Evolutionary conservation across 345 rosid genomes (phyloP).

Genomic region (Salix purpurea): DNA sequence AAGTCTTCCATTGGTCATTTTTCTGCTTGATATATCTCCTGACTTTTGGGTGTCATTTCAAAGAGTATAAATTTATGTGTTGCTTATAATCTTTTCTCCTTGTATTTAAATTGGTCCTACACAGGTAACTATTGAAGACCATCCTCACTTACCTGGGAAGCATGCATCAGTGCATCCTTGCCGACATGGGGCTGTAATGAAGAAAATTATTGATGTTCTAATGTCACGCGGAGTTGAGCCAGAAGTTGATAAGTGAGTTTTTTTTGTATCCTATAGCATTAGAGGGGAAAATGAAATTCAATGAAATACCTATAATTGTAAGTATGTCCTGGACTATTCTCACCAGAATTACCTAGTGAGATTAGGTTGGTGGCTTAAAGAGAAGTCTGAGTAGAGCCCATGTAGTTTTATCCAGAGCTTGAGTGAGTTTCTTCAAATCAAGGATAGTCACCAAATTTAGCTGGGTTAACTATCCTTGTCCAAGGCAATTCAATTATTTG

Average conservation of each 20-base stretch:
- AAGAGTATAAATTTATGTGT: background rate
- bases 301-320: background rate
- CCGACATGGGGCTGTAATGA: slow-evolving; percentile 98
- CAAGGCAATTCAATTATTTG: background rate
- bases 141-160: slow-evolving; percentile 95
- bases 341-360: background rate
- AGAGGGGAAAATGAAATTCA: background rate
- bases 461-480: background rate
- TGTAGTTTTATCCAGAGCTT: background rate
- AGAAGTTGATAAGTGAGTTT: slow-evolving; percentile 86
- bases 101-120: background rate
- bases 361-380: background rate
- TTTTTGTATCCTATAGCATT: background rate
- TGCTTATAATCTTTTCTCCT: background rate
- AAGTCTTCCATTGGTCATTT: background rate
- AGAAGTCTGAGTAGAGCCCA: background rate
- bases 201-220: slow-evolving; percentile 91
- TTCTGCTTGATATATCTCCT: background rate
- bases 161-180: slow-evolving; percentile 99
- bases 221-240: slow-evolving; percentile 98
- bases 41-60: background rate
- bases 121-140: slow-evolving; percentile 97
- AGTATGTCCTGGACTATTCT: background rate
- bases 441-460: background rate
- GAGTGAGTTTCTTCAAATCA: background rate